Evolutionary conservation across 139 green algal genomes (phyloP).

Genomic region (Tetradesmus lagerheimii): DNA sequence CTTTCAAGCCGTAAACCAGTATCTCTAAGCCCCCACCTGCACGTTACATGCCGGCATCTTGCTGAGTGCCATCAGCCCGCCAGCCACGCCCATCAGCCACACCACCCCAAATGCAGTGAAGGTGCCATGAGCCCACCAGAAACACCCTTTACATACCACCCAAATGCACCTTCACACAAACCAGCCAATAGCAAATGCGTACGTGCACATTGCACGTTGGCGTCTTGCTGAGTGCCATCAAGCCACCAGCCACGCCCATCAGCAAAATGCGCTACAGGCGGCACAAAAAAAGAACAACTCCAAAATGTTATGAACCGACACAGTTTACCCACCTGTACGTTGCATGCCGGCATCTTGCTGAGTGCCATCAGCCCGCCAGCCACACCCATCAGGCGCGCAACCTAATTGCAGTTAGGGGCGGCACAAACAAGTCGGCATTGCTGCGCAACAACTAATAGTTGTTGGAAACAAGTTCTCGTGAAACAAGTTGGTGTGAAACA

Average conservation of each 20-base stretch:
- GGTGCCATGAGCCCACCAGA: no score
- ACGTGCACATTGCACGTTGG: conserved; percentile 96
- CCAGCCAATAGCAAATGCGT: no score
- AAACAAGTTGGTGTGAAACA: no score
- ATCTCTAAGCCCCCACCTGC: conserved; percentile 79
- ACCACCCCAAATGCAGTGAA: not conserved
- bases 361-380: conserved; percentile 91
- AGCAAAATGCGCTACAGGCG: no score
- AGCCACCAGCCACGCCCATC: not conserved
- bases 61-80: conserved; percentile 83
- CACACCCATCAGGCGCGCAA: conserved; percentile 93
- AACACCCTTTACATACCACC: no score
- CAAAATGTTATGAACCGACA: no score
- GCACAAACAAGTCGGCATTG: no score
- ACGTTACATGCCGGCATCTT: conserved; percentile 97
- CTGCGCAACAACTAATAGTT: no score
- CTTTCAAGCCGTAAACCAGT: no score
- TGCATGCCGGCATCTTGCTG: conserved; percentile 94
- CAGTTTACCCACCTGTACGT: conserved; percentile 84
- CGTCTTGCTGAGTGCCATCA: conserved; percentile 93
- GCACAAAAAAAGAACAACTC: no score
- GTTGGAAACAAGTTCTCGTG: no score
- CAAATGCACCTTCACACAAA: not conserved
- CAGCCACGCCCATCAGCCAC: not conserved
- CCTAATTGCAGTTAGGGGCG: conserved; percentile 88